A percentile compares a stretch with the other conserved stretches of the same genome.
These are phyloP conservation scores for Berberis thunbergii DNA, from an alignment of 164 flowering plant genomes.

Conservation along the genomic window DNA sequence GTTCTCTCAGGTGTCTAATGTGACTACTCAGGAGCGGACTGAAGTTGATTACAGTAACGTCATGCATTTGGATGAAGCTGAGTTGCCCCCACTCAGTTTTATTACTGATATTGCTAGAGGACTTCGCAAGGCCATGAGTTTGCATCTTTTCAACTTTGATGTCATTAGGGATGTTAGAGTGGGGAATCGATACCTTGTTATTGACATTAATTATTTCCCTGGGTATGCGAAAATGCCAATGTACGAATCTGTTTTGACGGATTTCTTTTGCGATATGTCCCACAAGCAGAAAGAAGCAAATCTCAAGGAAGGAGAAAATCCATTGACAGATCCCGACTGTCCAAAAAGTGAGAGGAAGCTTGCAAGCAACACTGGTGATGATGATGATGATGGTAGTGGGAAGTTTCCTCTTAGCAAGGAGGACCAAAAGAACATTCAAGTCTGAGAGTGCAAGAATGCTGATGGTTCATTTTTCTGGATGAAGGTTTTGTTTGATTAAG, in stretches of 20 bases:
- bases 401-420: slow-evolving; percentile 12
- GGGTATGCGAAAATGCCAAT: slow-evolving; percentile 82
- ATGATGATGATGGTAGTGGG: slow-evolving; percentile 19
- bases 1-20: slow-evolving; percentile 74
- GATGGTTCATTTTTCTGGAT: not conserved
- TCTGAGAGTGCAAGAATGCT: not conserved
- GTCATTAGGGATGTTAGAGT: slow-evolving; percentile 58
- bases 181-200: slow-evolving; percentile 58
- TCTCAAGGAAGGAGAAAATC: not conserved
- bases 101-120: slow-evolving; percentile 47
- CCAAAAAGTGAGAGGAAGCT: slow-evolving; percentile 23
- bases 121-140: slow-evolving; percentile 33
- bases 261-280: slow-evolving; percentile 51
- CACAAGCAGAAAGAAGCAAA: slow-evolving; percentile 15
- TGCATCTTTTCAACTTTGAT: slow-evolving; percentile 75
- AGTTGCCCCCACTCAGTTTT: slow-evolving; percentile 60
- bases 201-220: slow-evolving; percentile 82
- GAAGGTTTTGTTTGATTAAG: not conserved
- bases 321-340: slow-evolving; percentile 3
- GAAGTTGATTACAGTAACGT: slow-evolving; percentile 34
- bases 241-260: slow-evolving; percentile 63
- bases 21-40: slow-evolving; percentile 25
- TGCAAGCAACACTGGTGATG: slow-evolving; percentile 17
- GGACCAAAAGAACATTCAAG: slow-evolving; percentile 16
- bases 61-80: slow-evolving; percentile 46